These are phyloP conservation scores for Mycena vitilis DNA, from an alignment of 768 basidiomycete genomes.

Conservation along the genomic window DNA sequence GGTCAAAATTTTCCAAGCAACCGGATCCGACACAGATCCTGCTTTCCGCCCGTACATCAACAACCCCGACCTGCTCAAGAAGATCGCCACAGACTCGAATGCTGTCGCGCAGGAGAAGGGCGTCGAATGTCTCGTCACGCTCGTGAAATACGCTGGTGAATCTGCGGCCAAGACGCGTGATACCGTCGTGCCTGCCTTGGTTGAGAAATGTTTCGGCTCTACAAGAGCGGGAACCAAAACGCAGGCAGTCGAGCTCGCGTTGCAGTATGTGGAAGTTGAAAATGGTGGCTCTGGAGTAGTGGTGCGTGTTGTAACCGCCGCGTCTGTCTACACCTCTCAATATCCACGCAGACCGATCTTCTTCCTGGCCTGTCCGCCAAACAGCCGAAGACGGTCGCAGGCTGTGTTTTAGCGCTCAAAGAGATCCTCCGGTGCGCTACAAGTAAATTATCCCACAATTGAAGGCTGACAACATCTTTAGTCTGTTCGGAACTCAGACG, in stretches of 20 bases:
- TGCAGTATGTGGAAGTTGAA: slow-evolving; percentile 95
- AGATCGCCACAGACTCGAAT: slow-evolving; percentile 90
- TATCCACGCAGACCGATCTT: slow-evolving; percentile 70
- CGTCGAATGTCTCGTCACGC: slow-evolving; percentile 85
- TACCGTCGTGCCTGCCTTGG: slow-evolving; percentile 87
- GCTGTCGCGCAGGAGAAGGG: slow-evolving; percentile 99
- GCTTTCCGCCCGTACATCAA: slow-evolving; percentile 91
- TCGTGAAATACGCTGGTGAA: slow-evolving; percentile 94
- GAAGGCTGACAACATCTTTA: slow-evolving; percentile 45
- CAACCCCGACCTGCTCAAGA: slow-evolving; percentile 84
- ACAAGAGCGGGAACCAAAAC: slow-evolving; percentile 90
- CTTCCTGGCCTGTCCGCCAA: slow-evolving; percentile 90
- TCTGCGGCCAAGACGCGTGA: slow-evolving; percentile 84
- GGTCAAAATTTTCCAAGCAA: slow-evolving; percentile 87
- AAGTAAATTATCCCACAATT: slow-evolving; percentile 3
- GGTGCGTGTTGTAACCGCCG: slow-evolving; percentile 68
- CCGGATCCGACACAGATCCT: slow-evolving; percentile 93
- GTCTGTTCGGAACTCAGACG: slow-evolving; percentile 83
- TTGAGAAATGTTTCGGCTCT: slow-evolving; percentile 96
- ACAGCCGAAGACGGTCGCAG: slow-evolving; percentile 93
- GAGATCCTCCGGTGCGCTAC: slow-evolving; percentile 79
- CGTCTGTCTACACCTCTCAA: slow-evolving; percentile 38
- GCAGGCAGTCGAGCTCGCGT: slow-evolving; percentile 84
- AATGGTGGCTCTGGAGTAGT: slow-evolving; percentile 88
- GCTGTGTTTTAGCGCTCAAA: slow-evolving; percentile 79